These are phyloP conservation scores for Neonectria faginata DNA, from an alignment of 2,329 filamentous ascomycete species.

Conservation along the genomic window DNA sequence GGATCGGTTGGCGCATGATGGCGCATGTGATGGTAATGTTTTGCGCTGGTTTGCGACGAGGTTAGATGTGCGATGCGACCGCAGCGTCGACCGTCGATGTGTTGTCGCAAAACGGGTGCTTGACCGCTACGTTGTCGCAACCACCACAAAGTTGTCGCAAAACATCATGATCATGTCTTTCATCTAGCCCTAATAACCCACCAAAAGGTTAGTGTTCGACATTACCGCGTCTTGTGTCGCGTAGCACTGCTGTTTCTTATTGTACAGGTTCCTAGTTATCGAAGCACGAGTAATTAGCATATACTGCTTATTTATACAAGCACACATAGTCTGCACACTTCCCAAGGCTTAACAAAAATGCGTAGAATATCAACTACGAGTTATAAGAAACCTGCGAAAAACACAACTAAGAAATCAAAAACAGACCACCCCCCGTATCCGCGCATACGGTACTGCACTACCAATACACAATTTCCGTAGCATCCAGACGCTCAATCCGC, in stretches of 20 bases:
- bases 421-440: constrained; percentile 30
- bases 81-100: neutral
- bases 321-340: neutral
- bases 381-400: constrained; percentile 38
- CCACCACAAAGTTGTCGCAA: constrained; percentile 16
- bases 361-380: constrained; percentile 38
- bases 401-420: constrained; percentile 39
- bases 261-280: neutral
- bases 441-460: constrained; percentile 30
- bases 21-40: neutral
- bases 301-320: neutral
- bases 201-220: neutral
- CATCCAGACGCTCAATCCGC: constrained; percentile 39
- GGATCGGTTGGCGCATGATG: constrained; percentile 5
- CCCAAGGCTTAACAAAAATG: constrained; percentile 13
- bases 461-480: constrained; percentile 37
- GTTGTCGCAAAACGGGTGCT: constrained; percentile 18
- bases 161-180: neutral
- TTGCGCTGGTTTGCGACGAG: neutral
- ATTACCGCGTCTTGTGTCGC: neutral
- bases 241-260: neutral
- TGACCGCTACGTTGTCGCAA: constrained; percentile 19
- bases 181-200: neutral
- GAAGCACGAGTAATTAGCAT: neutral
- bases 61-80: constrained; percentile 2